These are phyloP conservation scores for Fusarium algeriense DNA, from an alignment of 2,329 filamentous ascomycete species.

Conservation along the genomic window DNA sequence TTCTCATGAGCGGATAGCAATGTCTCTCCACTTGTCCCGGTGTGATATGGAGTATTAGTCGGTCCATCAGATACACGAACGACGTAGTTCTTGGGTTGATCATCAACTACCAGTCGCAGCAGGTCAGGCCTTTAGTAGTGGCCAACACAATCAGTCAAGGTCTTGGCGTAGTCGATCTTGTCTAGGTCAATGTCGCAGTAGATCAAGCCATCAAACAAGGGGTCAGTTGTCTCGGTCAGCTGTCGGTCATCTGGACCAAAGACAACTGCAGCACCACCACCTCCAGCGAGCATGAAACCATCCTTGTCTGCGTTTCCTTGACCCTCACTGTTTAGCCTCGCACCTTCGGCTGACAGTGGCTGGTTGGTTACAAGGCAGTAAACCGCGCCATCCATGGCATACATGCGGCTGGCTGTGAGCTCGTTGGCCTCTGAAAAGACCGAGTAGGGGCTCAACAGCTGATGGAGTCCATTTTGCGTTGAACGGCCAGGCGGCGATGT, in stretches of 20 bases:
- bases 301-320: constrained; percentile 49
- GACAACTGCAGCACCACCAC: constrained; percentile 46
- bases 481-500: constrained; percentile 61
- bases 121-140: constrained; percentile 55
- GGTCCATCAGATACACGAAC: constrained; percentile 1
- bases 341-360: constrained; percentile 57
- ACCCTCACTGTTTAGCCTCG: constrained; percentile 42
- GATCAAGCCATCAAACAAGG: constrained; percentile 51
- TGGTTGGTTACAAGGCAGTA: constrained; percentile 66
- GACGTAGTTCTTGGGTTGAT: background rate
- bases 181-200: constrained; percentile 53
- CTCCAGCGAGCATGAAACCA: constrained; percentile 24
- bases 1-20: background rate
- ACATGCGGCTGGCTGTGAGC: constrained; percentile 59
- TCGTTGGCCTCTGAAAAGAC: constrained; percentile 41
- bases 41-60: background rate
- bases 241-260: constrained; percentile 48
- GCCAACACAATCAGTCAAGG: constrained; percentile 53
- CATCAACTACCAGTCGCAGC: constrained; percentile 47
- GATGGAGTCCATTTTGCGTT: constrained; percentile 12
- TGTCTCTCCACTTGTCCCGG: background rate
- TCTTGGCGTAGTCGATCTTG: constrained; percentile 31
- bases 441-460: constrained; percentile 38
- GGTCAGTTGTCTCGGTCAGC: constrained; percentile 44
- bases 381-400: constrained; percentile 66